phyloP scores from a whole-genome alignment of 2,329 filamentous ascomycete species.

The Colletotrichum sp. region DNA sequence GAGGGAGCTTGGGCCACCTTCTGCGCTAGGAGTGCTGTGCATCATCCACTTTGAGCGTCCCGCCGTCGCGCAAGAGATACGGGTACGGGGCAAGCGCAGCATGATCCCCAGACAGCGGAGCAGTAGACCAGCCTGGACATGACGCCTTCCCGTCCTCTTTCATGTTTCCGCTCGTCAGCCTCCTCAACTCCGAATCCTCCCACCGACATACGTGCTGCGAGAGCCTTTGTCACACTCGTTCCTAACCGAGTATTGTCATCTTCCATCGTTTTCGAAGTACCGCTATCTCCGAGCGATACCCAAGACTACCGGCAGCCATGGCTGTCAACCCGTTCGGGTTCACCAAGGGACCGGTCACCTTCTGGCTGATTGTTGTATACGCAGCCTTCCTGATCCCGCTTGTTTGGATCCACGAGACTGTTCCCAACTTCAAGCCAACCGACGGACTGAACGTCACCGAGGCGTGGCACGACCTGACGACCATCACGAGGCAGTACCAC shows the following conservation, averaged over 20 bases:
- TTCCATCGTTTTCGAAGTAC: neutral
- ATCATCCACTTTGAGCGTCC: neutral
- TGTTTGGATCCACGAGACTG: conserved; percentile 75
- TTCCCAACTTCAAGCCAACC: conserved; percentile 62
- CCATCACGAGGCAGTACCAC: conserved; percentile 77
- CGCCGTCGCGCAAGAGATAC: neutral
- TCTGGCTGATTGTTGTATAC: conserved; percentile 80
- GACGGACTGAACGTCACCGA: conserved; percentile 81
- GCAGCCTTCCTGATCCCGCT: conserved; percentile 76
- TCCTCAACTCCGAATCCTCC: neutral
- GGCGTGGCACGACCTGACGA: conserved; percentile 84
- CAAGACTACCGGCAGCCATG: conserved; percentile 8
- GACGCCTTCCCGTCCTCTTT: conserved; percentile 1
- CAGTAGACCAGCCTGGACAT: neutral
- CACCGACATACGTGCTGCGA: neutral
- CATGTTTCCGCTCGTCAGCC: neutral
- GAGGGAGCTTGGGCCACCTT: conserved; percentile 41
- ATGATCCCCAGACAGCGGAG: neutral
- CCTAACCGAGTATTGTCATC: neutral
- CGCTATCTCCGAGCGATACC: neutral
- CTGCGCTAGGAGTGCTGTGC: neutral
- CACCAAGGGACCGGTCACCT: conserved; percentile 78
- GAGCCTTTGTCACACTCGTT: neutral
- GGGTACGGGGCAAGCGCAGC: neutral
- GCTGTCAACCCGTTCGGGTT: conserved; percentile 70